Conservation (phyloP, 2,329 filamentous ascomycete species). For the Capronia americana region DNA sequence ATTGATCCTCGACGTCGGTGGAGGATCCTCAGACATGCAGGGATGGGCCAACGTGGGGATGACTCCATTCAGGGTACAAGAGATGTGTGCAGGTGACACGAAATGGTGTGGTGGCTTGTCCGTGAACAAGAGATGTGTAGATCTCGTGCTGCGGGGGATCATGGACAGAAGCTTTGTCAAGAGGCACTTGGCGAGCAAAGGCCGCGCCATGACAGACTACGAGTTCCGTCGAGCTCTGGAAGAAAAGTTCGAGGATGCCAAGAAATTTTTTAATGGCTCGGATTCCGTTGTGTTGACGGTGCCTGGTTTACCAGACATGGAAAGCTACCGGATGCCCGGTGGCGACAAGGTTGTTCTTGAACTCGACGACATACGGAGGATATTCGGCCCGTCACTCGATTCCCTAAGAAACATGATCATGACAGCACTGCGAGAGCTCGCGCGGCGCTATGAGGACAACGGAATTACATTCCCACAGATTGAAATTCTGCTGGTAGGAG, state of each 20-base stretch:
- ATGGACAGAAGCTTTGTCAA: background rate
- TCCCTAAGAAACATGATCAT: conserved; percentile 3
- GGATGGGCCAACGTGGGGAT: background rate
- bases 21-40: conserved; percentile 13
- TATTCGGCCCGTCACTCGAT: background rate
- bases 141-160: background rate
- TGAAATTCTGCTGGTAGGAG: conserved; percentile 16
- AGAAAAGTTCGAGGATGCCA: conserved; percentile 12
- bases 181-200: background rate
- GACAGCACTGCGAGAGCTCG: background rate
- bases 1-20: conserved; percentile 12
- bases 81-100: background rate
- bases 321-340: background rate
- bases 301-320: conserved; percentile 6
- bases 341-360: conserved; percentile 4
- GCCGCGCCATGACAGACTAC: background rate
- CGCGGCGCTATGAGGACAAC: background rate
- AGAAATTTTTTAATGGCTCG: conserved; percentile 9
- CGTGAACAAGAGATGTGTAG: background rate
- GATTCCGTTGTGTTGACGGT: background rate
- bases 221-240: background rate
- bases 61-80: conserved; percentile 1
- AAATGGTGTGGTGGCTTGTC: conserved; percentile 14
- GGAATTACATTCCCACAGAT: background rate
- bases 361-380: background rate